phyloP scores from a whole-genome alignment of 1,139 yeast species.

The Candida glucosophila region DNA sequence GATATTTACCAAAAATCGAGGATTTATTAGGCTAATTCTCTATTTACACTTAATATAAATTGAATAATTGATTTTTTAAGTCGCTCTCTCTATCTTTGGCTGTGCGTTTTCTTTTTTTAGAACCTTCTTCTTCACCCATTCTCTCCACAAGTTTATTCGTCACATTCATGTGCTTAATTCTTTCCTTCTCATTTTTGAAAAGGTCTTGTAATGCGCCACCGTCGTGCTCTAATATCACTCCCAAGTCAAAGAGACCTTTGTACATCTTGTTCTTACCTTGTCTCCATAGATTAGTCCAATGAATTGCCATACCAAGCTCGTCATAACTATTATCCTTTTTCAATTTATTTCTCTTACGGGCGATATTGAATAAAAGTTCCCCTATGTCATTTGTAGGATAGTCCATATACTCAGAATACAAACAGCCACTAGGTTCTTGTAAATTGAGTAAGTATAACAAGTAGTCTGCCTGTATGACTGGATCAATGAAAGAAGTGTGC shows the following conservation, averaged over 20 bases:
- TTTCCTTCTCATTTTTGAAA: slow-evolving; percentile 20
- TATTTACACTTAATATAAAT: slow-evolving; percentile 13
- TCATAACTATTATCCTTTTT: slow-evolving; percentile 30
- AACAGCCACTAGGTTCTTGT: slow-evolving; percentile 40
- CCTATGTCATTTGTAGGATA: slow-evolving; percentile 72
- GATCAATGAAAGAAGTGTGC: slow-evolving; percentile 64
- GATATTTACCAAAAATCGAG: slow-evolving; percentile 26
- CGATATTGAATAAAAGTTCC: slow-evolving; percentile 49
- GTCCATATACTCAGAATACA: slow-evolving; percentile 38
- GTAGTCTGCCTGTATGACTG: slow-evolving; percentile 81
- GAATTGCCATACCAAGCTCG: slow-evolving; percentile 56
- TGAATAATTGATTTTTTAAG: slow-evolving; percentile 31
- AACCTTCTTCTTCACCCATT: slow-evolving; percentile 35
- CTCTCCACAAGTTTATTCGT: slow-evolving; percentile 22
- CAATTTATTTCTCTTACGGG: slow-evolving; percentile 30
- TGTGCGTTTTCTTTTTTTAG: slow-evolving; percentile 31
- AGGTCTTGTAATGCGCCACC: slow-evolving; percentile 17
- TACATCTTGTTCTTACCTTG: slow-evolving; percentile 39
- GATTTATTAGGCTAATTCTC: slow-evolving; percentile 10
- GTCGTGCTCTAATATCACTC: slow-evolving; percentile 23
- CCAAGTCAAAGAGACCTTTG: slow-evolving; percentile 29
- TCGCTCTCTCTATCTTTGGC: slow-evolving; percentile 41
- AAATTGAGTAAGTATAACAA: slow-evolving; percentile 65
- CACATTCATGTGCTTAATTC: slow-evolving; percentile 22
- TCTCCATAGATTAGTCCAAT: slow-evolving; percentile 63